Evolutionary conservation across 495 filamentous ascomycete species (phyloP).

Genomic region (Xylaria sp.): DNA sequence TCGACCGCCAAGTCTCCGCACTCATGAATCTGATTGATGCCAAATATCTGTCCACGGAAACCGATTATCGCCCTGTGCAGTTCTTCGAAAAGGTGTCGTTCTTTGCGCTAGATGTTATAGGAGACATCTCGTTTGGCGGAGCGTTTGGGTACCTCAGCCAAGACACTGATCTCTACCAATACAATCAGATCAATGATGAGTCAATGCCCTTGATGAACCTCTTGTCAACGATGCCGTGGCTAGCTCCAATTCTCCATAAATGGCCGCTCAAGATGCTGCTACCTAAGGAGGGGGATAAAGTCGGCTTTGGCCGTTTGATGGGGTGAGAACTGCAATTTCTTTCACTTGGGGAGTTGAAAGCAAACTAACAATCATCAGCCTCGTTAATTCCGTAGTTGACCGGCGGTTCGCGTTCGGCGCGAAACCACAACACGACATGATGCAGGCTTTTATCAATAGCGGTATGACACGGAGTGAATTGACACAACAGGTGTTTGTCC

Average conservation of each 20-base stretch:
- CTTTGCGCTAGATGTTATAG: conserved; percentile 53
- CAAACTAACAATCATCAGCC: conserved; percentile 23
- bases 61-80: conserved; percentile 49
- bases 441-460: conserved; percentile 28
- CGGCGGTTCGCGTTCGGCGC: conserved; percentile 29
- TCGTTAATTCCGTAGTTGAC: conserved; percentile 30
- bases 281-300: conserved; percentile 32
- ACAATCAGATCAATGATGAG: conserved; percentile 36
- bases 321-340: conserved; percentile 9
- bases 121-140: conserved; percentile 44
- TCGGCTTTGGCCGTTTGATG: conserved; percentile 43
- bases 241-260: conserved; percentile 31
- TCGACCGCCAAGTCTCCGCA: conserved; percentile 48
- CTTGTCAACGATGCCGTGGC: conserved; percentile 30
- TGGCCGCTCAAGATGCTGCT: conserved; percentile 30
- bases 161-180: conserved; percentile 43
- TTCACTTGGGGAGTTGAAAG: background rate
- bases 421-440: conserved; percentile 28
- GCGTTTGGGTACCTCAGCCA: conserved; percentile 45
- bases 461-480: conserved; percentile 29
- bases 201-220: conserved; percentile 28
- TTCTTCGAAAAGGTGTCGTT: conserved; percentile 49
- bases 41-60: conserved; percentile 52
- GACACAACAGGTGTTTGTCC: conserved; percentile 29
- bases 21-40: conserved; percentile 50